Evolutionary conservation across 1,284 basidiomycete species (phyloP).

Genomic region (Ustilago lituana): DNA sequence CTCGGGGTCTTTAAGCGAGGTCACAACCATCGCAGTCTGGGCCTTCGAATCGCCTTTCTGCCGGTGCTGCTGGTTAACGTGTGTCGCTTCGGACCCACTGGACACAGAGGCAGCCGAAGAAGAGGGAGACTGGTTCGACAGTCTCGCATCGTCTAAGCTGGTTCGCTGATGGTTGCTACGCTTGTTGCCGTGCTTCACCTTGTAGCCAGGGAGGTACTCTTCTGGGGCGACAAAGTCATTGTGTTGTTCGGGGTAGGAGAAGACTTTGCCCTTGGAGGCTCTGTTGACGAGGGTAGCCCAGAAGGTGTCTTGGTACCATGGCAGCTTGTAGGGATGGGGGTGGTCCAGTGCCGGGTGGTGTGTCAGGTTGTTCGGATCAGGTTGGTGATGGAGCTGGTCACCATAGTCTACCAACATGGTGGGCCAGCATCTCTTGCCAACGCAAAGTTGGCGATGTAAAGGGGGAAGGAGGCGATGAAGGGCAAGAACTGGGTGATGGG

Average conservation of each 20-base stretch:
- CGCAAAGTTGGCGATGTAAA: too few relatives aligned
- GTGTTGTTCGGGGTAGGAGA: slow-evolving; percentile 36
- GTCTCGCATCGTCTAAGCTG: neutral
- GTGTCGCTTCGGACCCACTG: neutral
- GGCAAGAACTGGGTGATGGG: too few relatives aligned
- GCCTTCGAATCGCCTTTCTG: slow-evolving; percentile 70
- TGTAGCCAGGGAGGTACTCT: slow-evolving; percentile 37
- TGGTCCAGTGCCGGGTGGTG: slow-evolving; percentile 22
- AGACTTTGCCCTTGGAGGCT: slow-evolving; percentile 25
- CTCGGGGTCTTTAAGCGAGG: too few relatives aligned
- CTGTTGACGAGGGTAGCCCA: slow-evolving; percentile 33
- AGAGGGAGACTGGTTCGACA: neutral
- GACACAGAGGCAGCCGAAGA: slow-evolving; percentile 7
- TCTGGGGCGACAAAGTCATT: slow-evolving; percentile 35
- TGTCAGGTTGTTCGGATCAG: slow-evolving; percentile 4
- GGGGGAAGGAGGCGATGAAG: neutral
- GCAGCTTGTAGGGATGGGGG: slow-evolving; percentile 13
- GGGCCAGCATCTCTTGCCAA: neutral
- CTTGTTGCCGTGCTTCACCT: slow-evolving; percentile 2
- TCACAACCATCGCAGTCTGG: slow-evolving; percentile 29
- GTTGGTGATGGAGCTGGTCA: slow-evolving; percentile 25
- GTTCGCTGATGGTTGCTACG: neutral
- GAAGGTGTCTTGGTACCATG: slow-evolving; percentile 45
- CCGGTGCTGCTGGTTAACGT: slow-evolving; percentile 21
- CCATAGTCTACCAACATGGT: slow-evolving; percentile 14